phyloP scores from a whole-genome alignment of 306 rosid genomes.

The Prosopis cineraria region DNA sequence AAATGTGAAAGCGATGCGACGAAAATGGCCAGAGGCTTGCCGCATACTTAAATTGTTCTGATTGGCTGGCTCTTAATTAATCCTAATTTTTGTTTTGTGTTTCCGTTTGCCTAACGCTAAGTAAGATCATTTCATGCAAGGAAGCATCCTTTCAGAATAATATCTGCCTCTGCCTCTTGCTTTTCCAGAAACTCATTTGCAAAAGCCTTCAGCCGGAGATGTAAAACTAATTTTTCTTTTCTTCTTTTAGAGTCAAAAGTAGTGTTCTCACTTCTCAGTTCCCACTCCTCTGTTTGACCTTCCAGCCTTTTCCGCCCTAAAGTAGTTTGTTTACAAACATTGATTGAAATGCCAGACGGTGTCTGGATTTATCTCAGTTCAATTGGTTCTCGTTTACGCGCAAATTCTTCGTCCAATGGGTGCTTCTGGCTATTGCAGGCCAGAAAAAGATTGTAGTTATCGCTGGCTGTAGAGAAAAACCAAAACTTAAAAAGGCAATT shows the following conservation, averaged over 20 bases:
- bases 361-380: background rate
- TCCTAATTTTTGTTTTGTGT: background rate
- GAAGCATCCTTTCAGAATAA: background rate
- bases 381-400: background rate
- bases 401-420: background rate
- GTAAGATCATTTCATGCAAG: background rate
- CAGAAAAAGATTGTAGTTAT: background rate
- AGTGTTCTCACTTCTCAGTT: constrained; percentile 12
- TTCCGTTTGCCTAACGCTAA: background rate
- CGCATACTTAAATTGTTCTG: background rate
- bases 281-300: background rate
- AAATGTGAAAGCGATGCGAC: constrained; percentile 20
- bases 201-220: background rate
- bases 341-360: background rate
- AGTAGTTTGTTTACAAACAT: background rate
- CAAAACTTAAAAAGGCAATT: background rate
- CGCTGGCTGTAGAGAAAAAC: background rate
- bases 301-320: background rate
- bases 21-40: background rate
- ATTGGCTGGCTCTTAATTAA: constrained; percentile 9
- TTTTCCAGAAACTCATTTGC: background rate
- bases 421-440: background rate
- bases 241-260: background rate
- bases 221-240: background rate
- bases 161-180: background rate